phyloP scores from a whole-genome alignment of 306 rosid genomes.

The Corylus americana region DNA sequence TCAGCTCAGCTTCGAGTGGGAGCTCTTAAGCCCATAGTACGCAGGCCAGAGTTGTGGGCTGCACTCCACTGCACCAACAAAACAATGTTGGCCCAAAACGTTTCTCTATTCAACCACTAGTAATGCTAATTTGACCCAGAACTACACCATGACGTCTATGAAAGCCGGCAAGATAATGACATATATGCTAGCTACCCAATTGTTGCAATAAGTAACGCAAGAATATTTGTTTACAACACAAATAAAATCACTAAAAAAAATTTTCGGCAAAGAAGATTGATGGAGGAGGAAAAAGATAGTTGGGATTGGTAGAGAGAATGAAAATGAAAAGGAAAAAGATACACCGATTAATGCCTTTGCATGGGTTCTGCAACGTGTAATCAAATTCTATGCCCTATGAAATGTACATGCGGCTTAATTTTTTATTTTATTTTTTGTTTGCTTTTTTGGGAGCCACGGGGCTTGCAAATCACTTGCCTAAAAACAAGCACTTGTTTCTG shows the following conservation, averaged over 20 bases:
- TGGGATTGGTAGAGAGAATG: neutral
- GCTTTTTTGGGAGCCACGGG: neutral
- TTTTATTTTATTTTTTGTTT: neutral
- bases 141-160: neutral
- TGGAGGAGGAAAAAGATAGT: neutral
- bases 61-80: neutral
- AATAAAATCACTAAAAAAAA: neutral
- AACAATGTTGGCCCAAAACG: neutral
- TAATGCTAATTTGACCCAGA: neutral
- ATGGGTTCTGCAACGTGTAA: neutral
- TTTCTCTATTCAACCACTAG: neutral
- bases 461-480: conserved; percentile 32
- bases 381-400: neutral
- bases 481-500: conserved; percentile 35
- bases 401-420: neutral
- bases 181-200: neutral
- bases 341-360: neutral
- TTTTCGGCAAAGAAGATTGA: neutral
- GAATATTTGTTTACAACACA: neutral
- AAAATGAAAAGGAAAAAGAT: too few relatives aligned
- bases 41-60: neutral
- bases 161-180: conserved; percentile 18
- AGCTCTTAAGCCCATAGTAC: neutral
- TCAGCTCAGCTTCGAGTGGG: neutral
- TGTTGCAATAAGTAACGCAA: neutral